Base-by-base conservation (phyloP, 345 rosid species). In the Mangifera indica region DNA sequence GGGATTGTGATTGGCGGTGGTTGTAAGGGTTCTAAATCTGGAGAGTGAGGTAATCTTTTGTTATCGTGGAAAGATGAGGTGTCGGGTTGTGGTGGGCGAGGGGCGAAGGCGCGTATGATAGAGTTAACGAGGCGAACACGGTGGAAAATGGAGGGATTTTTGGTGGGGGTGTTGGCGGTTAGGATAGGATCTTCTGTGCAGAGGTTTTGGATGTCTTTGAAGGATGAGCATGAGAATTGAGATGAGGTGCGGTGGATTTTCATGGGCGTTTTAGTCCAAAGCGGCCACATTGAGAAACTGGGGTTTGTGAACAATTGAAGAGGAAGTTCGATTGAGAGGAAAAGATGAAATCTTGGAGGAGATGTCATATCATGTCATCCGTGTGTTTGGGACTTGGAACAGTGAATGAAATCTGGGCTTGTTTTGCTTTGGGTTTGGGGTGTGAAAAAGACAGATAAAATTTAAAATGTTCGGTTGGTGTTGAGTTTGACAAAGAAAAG, bases 271-370 rank as follows among this genome's bases (percentile, higher is more conserved):
- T 87, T 87, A 22, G 79, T 80, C 91, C 93, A 82, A 86, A 85
- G 87, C 84, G 89, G 89, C 98, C 98, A 93, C 98, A 93, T 93
- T 81, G 85, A 84, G 61, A 63, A 51, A 60, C n/a, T 49, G 69
- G 67, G 70, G 24, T 8, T 44, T 22, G 22, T 3, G 7, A 40
- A 42, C 1, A 20, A 67, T 63, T 20, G 29, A 21, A 12, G 2
- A 51, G 70, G 17, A 4, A n/a, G 42, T 34, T 26, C 3, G 5
- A 5, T n/a, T 3, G 32, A 29, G 32, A 29, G 32, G 3, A 29
- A 1, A 29, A 29, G 32, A 29, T n/a, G 32, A 29, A 29, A 29
- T 1, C 32, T 29, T 29, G 32, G 32, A 1, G 1, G 3, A 29
- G 32, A 3, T 29, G 32, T n/a, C n/a, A n/a, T n/a, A n/a, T n/a